Evolutionary conservation across 805 yeast species (phyloP), one percentile per base, ranked within the genome.

Genomic region (Blastobotrys americana): DNA sequence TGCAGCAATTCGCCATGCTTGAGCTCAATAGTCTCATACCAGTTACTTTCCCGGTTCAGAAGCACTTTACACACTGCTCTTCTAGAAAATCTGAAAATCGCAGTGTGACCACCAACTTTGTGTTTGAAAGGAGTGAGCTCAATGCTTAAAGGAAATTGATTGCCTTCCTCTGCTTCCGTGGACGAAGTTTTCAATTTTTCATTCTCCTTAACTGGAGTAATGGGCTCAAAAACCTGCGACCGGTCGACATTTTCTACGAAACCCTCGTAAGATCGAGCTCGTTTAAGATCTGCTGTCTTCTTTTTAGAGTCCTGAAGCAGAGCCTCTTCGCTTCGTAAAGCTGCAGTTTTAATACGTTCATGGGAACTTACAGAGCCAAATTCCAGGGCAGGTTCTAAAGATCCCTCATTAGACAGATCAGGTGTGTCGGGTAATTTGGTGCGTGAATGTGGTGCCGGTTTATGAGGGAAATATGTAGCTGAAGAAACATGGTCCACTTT

Each of bases 41-140:
- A 89, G 49, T 71, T 66, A 64, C 93, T 86, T 59, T 93, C 99
- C 46, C 96, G 73, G 56, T 85, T 87, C 48, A 88, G 86, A 48
- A 94, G 69, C 0, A 93, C 93, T 63, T 93, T 93, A 64, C 97
- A 93, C 15, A 93, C 96, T 0, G 97, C 97, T 47, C 85, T 72
- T 54, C 80, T 84, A 3, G 95, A 83, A 60, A 93, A 93, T 52
- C 90, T 76, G 67, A 90, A 93, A 28, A 93, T 88, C 1, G 97
- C 97, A 0, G 97, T 90, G 61, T 93, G 99, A 0, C 99, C 99
- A 5, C 99, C 99, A 18, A 93, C 97, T 59, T 85, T 88, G 60
- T 93, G 88, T 45, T 82, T 80, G 65, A 89, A 90, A 1, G 97
- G 97, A 43, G 85, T 77, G 47, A 90, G 66, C 60, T 90, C 97